A percentile compares a stretch with the other conserved stretches of the same genome.
phyloP scores from a whole-genome alignment of 139 green algal genomes.

The Desmodesmus armatus region DNA sequence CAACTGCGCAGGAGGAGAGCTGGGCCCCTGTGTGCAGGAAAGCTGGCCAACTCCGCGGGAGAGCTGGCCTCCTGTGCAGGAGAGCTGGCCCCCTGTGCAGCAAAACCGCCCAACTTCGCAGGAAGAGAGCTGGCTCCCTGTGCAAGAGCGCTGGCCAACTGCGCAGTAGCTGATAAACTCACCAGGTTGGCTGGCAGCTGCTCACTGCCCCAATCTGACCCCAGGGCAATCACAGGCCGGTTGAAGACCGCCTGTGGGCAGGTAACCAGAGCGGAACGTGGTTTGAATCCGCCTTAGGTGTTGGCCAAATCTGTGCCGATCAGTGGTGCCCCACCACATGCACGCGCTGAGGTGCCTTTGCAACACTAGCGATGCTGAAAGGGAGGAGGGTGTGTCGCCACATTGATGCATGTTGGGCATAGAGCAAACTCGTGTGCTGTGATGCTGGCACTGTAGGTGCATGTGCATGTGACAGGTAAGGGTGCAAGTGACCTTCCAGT shows the following conservation, averaged over 20 bases:
- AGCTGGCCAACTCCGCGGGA: no score
- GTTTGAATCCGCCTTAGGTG: not conserved
- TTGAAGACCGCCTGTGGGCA: constrained; percentile 66
- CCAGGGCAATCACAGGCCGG: constrained; percentile 69
- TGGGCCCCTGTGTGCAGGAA: no score
- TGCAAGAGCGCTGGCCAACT: no score
- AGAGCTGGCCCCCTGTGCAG: not conserved
- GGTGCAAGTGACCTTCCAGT: no score
- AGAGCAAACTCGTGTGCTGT: not conserved
- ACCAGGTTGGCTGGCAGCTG: constrained; percentile 45
- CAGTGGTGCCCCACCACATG: not conserved
- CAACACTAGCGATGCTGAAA: not conserved
- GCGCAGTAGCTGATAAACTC: not conserved
- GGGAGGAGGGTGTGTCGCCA: not conserved
- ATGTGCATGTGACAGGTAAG: not conserved
- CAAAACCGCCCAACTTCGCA: not conserved
- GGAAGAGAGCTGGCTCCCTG: no score
- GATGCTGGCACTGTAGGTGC: not conserved
- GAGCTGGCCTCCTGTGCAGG: no score
- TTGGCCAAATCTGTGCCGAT: not conserved
- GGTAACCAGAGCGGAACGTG: not conserved
- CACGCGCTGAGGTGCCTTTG: not conserved
- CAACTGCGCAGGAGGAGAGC: no score
- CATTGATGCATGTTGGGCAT: not conserved
- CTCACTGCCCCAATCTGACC: constrained; percentile 59